Evolutionary conservation across 1,284 basidiomycete species (phyloP), one percentile per base, ranked within the genome.

Genomic region (Trametes versicolor): DNA sequence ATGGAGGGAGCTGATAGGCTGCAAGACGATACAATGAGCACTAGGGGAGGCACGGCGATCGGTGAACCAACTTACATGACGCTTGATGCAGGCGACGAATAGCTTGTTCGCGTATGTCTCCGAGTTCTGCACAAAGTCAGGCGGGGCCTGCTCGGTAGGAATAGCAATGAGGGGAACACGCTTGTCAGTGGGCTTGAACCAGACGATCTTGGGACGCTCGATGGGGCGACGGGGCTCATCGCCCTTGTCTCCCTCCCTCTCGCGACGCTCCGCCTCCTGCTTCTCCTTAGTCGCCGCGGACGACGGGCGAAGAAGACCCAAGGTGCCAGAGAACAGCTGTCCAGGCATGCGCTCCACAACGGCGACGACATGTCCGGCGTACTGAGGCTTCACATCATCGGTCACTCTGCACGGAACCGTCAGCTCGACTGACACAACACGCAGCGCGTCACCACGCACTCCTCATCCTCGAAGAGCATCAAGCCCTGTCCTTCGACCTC

Each of bases 101-200:
- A 99, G 84, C 73, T 90, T 94, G 80, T 97, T 89, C 39, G 90
- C 89, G 77, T 99, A 99, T 7, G 86, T 85, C 67, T 98, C 97
- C 8, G 96, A 92, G 76, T 96, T 96, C 76, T 96, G 94, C 66
- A 99, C 91, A 75, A 99, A 99, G 79, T 99, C 97, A 17, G 86
- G 86, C 4, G 98, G 98, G 0, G 98, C 97, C 81, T 99, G 98
- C 75, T 99, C 98, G 15, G 96, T 98, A n/a, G 97, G 98, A 71
- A 99, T 99, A 60, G 98, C 98, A 74, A 99, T 99, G 50, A 99
- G 86, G 57, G 98, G 98, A 6, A 99, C 98, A 68, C 98, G 94
- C 82, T 99, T 99, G 85, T 99, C 97, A 41, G 97, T 98, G 2
- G 98, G 98, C 80, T 99, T 97, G 87, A 99, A 99, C 98, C 98